Percentiles rank a stretch among this genome's conserved stretches.
Evolutionary conservation across 805 yeast genomes (phyloP).

Genomic region (Candida coquimbonensis): DNA sequence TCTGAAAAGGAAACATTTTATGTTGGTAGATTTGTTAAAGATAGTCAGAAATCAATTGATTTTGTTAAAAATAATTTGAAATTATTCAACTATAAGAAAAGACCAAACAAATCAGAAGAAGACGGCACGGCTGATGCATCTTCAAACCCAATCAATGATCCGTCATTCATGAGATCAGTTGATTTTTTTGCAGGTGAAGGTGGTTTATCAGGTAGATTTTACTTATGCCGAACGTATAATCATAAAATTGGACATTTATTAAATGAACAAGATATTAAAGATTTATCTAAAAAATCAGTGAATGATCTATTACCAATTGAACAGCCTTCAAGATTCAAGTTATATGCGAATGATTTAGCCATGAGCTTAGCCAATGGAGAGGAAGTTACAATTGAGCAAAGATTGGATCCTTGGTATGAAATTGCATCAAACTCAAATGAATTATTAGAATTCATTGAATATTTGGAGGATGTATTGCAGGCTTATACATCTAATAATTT

Average conservation of each 20-base stretch:
- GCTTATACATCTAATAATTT: slow-evolving; percentile 2
- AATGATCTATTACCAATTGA: slow-evolving; percentile 6
- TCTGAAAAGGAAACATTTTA: slow-evolving; percentile 22
- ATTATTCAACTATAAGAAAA: slow-evolving; percentile 2
- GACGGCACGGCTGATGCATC: slow-evolving; percentile 14
- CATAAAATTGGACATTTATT: slow-evolving; percentile 13
- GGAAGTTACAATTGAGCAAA: background rate
- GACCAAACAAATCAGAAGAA: slow-evolving; percentile 1
- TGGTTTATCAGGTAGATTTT: slow-evolving; percentile 21
- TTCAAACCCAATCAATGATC: slow-evolving; percentile 14
- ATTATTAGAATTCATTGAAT: slow-evolving; percentile 11
- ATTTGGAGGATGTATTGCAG: slow-evolving; percentile 4
- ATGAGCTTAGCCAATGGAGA: slow-evolving; percentile 10
- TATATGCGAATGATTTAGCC: slow-evolving; percentile 21
- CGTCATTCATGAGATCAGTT: slow-evolving; percentile 17
- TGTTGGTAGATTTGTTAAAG: slow-evolving; percentile 18
- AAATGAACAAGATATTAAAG: slow-evolving; percentile 8
- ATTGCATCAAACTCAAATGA: slow-evolving; percentile 13
- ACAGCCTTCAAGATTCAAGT: slow-evolving; percentile 21
- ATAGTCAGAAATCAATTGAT: slow-evolving; percentile 17
- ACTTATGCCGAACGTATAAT: slow-evolving; percentile 17
- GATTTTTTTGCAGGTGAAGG: slow-evolving; percentile 24
- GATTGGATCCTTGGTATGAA: slow-evolving; percentile 23
- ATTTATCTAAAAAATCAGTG: slow-evolving; percentile 4
- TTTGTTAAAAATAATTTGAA: slow-evolving; percentile 11